phyloP scores from a whole-genome alignment of 2,329 filamentous ascomycete species.

The Ascochyta rabiei region DNA sequence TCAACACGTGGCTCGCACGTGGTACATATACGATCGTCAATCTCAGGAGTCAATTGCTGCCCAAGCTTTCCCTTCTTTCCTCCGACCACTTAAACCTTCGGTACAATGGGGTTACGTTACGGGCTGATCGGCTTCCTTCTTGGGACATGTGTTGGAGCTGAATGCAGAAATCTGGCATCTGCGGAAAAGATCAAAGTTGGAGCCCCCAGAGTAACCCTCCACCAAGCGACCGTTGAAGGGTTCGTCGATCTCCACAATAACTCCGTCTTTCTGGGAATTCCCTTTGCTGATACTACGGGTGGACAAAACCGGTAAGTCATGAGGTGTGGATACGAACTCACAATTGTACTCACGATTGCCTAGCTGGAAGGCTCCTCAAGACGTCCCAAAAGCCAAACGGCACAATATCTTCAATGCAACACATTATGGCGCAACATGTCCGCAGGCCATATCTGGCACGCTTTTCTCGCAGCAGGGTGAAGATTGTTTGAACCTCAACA shows the following conservation, averaged over 20 bases:
- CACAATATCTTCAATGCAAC: conserved; percentile 25
- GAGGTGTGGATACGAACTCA: too few relatives aligned
- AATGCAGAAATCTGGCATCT: conserved; percentile 17
- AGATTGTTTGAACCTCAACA: conserved; percentile 51
- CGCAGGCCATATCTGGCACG: conserved; percentile 30
- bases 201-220: conserved; percentile 19
- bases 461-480: conserved; percentile 29
- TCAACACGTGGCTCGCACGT: conserved; percentile 12
- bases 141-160: conserved; percentile 6
- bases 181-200: conserved; percentile 10
- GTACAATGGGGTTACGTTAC: conserved; percentile 8
- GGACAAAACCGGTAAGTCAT: conserved; percentile 27
- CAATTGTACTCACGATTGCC: background rate
- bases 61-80: background rate
- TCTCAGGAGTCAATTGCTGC: conserved; percentile 1
- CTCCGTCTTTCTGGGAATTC: conserved; percentile 31
- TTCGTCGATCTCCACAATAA: conserved; percentile 28
- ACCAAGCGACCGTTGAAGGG: conserved; percentile 25
- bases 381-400: conserved; percentile 16
- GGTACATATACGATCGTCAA: conserved; percentile 11
- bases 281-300: conserved; percentile 32
- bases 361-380: conserved; percentile 30
- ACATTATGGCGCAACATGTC: conserved; percentile 31
- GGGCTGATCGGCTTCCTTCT: conserved; percentile 9
- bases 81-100: background rate